Conservation (phyloP, 306 rosid genomes). For the Trifolium subterraneum region DNA sequence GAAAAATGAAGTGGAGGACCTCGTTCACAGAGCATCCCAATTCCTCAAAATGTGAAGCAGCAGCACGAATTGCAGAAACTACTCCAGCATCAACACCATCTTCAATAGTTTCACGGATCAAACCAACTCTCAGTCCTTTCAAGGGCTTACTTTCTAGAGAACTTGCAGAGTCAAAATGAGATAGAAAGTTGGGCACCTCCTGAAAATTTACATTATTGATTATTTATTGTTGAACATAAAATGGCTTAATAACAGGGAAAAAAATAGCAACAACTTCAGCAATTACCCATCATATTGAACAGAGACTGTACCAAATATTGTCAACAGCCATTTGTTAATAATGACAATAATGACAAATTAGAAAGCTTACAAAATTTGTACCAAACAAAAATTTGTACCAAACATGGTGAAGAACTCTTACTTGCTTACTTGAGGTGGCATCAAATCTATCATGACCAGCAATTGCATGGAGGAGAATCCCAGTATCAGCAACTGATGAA, state of each 20-base stretch:
- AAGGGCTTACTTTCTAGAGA: slow-evolving; percentile 79
- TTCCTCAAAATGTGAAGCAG: slow-evolving; percentile 90
- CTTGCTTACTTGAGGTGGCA: slow-evolving; percentile 90
- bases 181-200: slow-evolving; percentile 75
- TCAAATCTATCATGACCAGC: slow-evolving; percentile 91
- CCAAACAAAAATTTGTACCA: slow-evolving; percentile 26
- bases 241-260: slow-evolving; percentile 24
- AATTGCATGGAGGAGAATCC: slow-evolving; percentile 86
- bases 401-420: slow-evolving; percentile 40
- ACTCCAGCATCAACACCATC: slow-evolving; percentile 87
- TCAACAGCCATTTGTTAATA: not conserved
- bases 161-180: slow-evolving; percentile 55
- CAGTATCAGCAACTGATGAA: slow-evolving; percentile 86
- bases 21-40: slow-evolving; percentile 85
- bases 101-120: slow-evolving; percentile 84
- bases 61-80: slow-evolving; percentile 69
- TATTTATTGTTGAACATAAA: slow-evolving; percentile 30
- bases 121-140: slow-evolving; percentile 85
- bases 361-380: slow-evolving; percentile 25
- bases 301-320: slow-evolving; percentile 8
- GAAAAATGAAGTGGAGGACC: slow-evolving; percentile 51
- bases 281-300: slow-evolving; percentile 8
- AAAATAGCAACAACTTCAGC: slow-evolving; percentile 23
- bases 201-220: slow-evolving; percentile 44
- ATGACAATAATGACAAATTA: slow-evolving; percentile 24